Base-by-base conservation (phyloP, 805 yeast genomes). In the Monosporozyma aquatica region DNA sequence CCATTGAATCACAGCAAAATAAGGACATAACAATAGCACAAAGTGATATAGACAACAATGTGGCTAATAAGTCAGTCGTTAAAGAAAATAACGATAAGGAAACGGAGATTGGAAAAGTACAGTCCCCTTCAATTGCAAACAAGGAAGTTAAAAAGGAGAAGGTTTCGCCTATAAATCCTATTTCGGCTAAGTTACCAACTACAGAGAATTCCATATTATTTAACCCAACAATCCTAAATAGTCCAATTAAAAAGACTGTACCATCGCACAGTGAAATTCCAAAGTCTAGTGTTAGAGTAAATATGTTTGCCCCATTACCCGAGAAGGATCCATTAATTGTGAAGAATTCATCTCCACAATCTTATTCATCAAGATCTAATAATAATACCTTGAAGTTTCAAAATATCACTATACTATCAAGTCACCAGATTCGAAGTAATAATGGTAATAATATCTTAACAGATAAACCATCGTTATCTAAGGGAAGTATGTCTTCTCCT, bases 301-400 rank as follows among this genome's bases (percentile, higher is more conserved):
- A 59, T 42, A 53, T 60, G 59, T 61, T 59, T 47, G 56, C 58
- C 8, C 66, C 66, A 5, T 43, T 61, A 30, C 66, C 66, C 1
- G 54, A 52, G 26, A 61, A 61, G 42, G 61, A 59, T 45, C 65
- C 64, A 15, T 42, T 61, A 13, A 46, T 59, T 5, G 54, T 58
- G 1, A 55, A 47, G 30, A 20, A 29, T 15, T 20, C 41, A 25
- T 43, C 49, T 6, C 45, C 49, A 11, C 37, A 39, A 38, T 27
- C 48, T 6, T 17, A 9, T 10, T 18, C 8, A 6, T 8, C n/a
- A 10, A 24, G 23, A 18, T 25, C 24, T 13, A 37, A 26, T 18
- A 37, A 37, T 20, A 37, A 20, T 36, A 36, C 35, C 8, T 18
- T 30, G 6, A 30, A 30, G 10, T 30, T 30, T 18, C 35, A 30